These are phyloP conservation scores for Sedum album DNA, from an alignment of 164 flowering plant species.

Conservation along the genomic window DNA sequence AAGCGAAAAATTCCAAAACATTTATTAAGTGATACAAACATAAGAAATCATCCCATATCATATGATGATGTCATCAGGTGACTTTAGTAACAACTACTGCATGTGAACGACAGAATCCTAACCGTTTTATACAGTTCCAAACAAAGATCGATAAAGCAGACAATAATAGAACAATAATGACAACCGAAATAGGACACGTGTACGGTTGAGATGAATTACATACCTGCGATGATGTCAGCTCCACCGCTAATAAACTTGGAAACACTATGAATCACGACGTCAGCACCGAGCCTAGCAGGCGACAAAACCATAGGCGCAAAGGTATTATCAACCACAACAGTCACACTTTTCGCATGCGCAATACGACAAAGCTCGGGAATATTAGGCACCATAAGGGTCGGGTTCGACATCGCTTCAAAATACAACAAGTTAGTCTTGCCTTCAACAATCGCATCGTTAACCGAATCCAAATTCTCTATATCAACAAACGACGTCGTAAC, in stretches of 20 bases:
- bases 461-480: slow-evolving; percentile 29
- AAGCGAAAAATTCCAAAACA: too few species aligned
- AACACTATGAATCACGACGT: slow-evolving; percentile 83
- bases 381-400: slow-evolving; percentile 67
- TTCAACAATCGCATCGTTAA: slow-evolving; percentile 38
- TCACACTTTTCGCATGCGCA: slow-evolving; percentile 69
- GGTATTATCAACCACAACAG: slow-evolving; percentile 84
- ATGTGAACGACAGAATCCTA: neutral
- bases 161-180: neutral
- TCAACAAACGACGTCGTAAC: slow-evolving; percentile 81
- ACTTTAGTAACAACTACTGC: neutral
- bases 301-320: slow-evolving; percentile 89
- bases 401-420: slow-evolving; percentile 77
- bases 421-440: slow-evolving; percentile 62
- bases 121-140: neutral
- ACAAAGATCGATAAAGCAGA: neutral
- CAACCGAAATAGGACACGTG: neutral
- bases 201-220: neutral
- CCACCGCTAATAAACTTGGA: slow-evolving; percentile 89
- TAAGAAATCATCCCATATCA: neutral
- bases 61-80: neutral
- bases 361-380: slow-evolving; percentile 52
- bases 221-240: slow-evolving; percentile 90
- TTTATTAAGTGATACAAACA: too few species aligned
- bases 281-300: slow-evolving; percentile 85